Evolutionary conservation across 2,329 filamentous ascomycete genomes (phyloP).

Genomic region (Magnaporthiopsis incrustans): DNA sequence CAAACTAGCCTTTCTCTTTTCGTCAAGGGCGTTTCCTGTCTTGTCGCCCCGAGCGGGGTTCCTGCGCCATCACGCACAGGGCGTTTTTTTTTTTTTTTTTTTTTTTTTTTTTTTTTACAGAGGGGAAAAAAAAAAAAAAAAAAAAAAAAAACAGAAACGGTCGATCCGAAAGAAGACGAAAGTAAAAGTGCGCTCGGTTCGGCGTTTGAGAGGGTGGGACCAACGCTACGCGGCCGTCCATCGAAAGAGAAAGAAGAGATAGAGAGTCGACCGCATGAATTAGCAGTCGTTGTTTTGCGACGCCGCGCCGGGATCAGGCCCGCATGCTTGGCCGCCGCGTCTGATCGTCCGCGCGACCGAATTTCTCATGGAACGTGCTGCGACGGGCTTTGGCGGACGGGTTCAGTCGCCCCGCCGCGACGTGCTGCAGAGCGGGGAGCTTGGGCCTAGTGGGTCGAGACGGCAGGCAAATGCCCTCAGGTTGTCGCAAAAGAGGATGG

Average conservation of each 20-base stretch:
- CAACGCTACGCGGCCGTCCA: no score
- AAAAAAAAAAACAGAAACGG: neutral
- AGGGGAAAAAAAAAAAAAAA: neutral
- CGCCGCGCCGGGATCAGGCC: neutral
- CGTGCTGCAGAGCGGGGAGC: no score
- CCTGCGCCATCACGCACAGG: no score
- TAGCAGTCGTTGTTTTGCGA: neutral
- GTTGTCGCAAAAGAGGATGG: no score
- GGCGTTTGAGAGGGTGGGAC: neutral
- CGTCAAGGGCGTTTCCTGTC: no score
- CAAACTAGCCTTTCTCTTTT: no score
- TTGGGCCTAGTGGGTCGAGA: no score
- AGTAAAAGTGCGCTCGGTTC: neutral
- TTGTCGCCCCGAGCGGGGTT: no score
- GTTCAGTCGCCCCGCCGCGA: no score
- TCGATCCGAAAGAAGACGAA: neutral
- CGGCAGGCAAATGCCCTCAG: no score
- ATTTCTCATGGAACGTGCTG: conserved; percentile 18
- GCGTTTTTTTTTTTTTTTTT: no score
- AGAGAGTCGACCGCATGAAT: neutral
- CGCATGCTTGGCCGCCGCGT: conserved; percentile 9
- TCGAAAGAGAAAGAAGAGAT: neutral
- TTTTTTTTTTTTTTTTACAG: neutral
- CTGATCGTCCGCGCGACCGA: conserved; percentile 17
- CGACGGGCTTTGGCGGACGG: no score